Conservation (phyloP, 148 eudicot species). For the Cornus florida region DNA sequence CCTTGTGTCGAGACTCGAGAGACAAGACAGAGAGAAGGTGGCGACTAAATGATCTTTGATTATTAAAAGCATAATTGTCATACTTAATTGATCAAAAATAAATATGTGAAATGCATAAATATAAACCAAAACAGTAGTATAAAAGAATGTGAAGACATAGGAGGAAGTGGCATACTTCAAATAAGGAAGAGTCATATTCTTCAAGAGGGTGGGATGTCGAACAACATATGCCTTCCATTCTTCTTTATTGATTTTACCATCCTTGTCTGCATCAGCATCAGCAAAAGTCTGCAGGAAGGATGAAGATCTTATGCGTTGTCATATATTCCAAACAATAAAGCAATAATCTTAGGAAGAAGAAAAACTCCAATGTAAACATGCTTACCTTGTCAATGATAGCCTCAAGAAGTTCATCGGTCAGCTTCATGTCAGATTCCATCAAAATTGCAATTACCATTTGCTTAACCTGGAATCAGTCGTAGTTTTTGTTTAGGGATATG, state of each 20-base stretch:
- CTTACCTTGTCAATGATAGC: conserved; percentile 74
- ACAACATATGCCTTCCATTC: conserved; percentile 79
- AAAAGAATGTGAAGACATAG: neutral
- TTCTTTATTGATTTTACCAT: conserved; percentile 71
- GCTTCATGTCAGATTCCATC: conserved; percentile 64
- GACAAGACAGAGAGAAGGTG: no score
- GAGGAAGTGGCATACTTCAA: conserved; percentile 53
- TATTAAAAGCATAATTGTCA: no score
- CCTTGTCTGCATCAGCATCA: conserved; percentile 81
- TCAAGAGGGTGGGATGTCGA: conserved; percentile 65
- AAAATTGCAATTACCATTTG: conserved; percentile 89
- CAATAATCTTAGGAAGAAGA: neutral
- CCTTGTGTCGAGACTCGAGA: no score
- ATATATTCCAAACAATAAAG: neutral
- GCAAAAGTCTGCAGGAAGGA: conserved; percentile 60
- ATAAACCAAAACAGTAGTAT: no score
- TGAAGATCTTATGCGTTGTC: neutral
- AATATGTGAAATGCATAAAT: no score
- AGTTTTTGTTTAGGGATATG: neutral
- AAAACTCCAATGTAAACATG: no score
- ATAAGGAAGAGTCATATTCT: conserved; percentile 93
- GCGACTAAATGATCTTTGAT: no score
- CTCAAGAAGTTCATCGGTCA: conserved; percentile 81
- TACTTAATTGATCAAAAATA: no score
- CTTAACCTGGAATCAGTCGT: conserved; percentile 61